phyloP scores from a whole-genome alignment of 441 rosid genomes.

The Jatropha multifida region DNA sequence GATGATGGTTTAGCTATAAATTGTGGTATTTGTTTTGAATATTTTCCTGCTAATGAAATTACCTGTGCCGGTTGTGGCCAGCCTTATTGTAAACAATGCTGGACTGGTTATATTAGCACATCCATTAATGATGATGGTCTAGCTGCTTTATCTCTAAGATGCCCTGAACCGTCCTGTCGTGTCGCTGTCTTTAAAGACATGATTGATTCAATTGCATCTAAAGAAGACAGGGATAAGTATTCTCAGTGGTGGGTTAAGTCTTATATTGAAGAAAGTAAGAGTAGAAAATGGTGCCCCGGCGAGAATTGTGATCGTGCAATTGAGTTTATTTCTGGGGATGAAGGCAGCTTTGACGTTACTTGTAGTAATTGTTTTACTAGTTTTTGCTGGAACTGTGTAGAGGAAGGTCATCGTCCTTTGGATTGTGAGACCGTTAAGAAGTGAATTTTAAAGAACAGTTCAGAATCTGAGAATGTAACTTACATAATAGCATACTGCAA shows the following conservation, averaged over 20 bases:
- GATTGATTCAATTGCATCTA: conserved; percentile 39
- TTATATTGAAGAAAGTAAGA: conserved; percentile 51
- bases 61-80: conserved; percentile 44
- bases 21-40: conserved; percentile 51
- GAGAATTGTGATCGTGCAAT: conserved; percentile 59
- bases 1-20: background rate
- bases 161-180: conserved; percentile 64
- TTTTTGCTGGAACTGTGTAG: conserved; percentile 72
- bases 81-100: conserved; percentile 38
- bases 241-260: conserved; percentile 47
- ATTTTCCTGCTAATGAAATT: conserved; percentile 15
- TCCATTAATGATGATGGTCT: conserved; percentile 58
- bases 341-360: conserved; percentile 48
- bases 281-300: conserved; percentile 68
- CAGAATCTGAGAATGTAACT: conserved; percentile 67
- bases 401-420: conserved; percentile 83
- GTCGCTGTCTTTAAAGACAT: conserved; percentile 55
- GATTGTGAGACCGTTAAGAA: conserved; percentile 57
- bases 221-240: conserved; percentile 51
- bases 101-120: conserved; percentile 46
- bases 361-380: conserved; percentile 56
- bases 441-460: conserved; percentile 63
- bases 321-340: conserved; percentile 34
- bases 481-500: conserved; percentile 66
- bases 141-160: conserved; percentile 54